Base-by-base conservation (phyloP, 2,329 filamentous ascomycete genomes). In the Scleromitrula shiraiana region DNA sequence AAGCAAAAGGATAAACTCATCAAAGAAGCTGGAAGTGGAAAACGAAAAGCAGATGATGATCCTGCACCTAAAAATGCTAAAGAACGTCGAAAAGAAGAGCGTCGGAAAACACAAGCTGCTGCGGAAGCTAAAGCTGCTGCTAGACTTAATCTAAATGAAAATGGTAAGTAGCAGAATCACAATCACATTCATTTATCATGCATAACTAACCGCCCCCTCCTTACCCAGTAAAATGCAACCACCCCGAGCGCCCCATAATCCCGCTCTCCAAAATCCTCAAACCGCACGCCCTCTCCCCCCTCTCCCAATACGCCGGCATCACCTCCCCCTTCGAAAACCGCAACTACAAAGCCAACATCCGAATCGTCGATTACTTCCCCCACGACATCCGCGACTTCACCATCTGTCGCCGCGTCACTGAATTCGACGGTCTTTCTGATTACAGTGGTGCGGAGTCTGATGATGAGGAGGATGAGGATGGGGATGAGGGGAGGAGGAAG, bases 341-440 rank as follows among this genome's bases (percentile, higher is more conserved):
- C 49, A 85, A 80, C 35, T 89, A 89, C 62, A 78, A 80, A 39
- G 71, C 79, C 19, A 72, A 75, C 27, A 82, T 87, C 29, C 82
- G 87, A n/a, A 82, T 95, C 2, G 75, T 95, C 29, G 87, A 95
- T 66, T 96, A 86, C 64, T 78, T 75, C 50, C 91, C 91, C 0
- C 67, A 72, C 2, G 72, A 73, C 1, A 68, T 96, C 1, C 76
- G 81, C 53, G 78, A 91, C 50, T 96, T 96, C 62, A 71, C 84
- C 3, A 65, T 64, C 24, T 70, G 70, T 46, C 69, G 67, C 33
- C 69, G 68, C 50, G 44, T 41, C 2, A 67, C 64, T 17, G 73
- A 81, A 23, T 75, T 68, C 41, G 74, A 77, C 29, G 56, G 67
- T 0, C 65, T 83, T 10, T 75, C 73, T 0, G 73, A 73, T 48